A percentile compares a stretch with the other conserved stretches of the same genome.
These are phyloP conservation scores for Extremus antarcticus DNA, from an alignment of 495 filamentous ascomycete genomes.

Conservation along the genomic window DNA sequence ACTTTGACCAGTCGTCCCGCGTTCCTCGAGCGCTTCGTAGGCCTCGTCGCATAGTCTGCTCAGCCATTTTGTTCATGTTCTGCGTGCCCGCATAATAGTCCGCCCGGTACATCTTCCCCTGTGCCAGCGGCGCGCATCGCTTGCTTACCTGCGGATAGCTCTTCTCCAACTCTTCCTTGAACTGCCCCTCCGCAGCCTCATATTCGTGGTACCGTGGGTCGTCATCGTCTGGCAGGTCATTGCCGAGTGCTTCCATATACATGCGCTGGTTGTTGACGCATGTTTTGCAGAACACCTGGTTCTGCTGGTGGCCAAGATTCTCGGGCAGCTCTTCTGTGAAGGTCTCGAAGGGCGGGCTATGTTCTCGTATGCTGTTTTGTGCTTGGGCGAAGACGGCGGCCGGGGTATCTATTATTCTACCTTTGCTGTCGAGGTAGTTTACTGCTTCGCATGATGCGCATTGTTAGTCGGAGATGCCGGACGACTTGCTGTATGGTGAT, in stretches of 20 bases:
- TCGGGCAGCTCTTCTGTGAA: constrained; percentile 4
- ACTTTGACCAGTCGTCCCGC: constrained; percentile 38
- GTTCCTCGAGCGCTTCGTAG: constrained; percentile 31
- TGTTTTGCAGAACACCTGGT: constrained; percentile 55
- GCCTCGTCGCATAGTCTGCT: constrained; percentile 43
- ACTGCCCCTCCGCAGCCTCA: constrained; percentile 46
- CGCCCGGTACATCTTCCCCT: constrained; percentile 50
- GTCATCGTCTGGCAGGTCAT: constrained; percentile 59
- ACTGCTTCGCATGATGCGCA: constrained; percentile 67
- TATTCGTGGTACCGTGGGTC: constrained; percentile 50
- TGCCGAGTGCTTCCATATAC: constrained; percentile 52
- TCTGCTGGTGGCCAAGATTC: neutral
- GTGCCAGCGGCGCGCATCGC: constrained; percentile 58
- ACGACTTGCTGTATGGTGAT: constrained; percentile 8
- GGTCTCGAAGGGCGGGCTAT: constrained; percentile 1
- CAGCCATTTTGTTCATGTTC: constrained; percentile 59
- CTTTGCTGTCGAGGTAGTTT: constrained; percentile 79
- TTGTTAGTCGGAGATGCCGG: constrained; percentile 21
- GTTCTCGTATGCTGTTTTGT: neutral
- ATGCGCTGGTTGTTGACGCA: constrained; percentile 79
- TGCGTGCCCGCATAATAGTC: constrained; percentile 63
- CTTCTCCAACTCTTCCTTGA: constrained; percentile 54
- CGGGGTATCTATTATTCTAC: constrained; percentile 82
- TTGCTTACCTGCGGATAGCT: constrained; percentile 77
- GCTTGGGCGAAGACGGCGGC: constrained; percentile 34